Base-by-base conservation (phyloP, 129 eudicot genomes). In the Saposhnikovia divaricata region DNA sequence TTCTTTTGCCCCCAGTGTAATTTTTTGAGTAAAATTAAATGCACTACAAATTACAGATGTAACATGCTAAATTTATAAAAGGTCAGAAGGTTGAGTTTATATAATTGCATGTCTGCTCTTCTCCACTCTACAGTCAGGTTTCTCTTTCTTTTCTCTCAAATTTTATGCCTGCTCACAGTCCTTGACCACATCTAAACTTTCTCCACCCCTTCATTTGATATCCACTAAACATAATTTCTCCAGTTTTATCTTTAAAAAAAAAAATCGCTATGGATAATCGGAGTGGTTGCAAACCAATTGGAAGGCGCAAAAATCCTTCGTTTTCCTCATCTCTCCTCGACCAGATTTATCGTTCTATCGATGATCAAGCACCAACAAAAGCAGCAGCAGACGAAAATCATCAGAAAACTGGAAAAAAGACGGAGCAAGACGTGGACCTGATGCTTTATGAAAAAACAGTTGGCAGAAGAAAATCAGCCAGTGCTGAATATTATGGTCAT, bases 291-390 rank as follows among this genome's bases (percentile, higher is more conserved):
- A 61, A 10, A n/a, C 69, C 69, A 61, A 4, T 10, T 9, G 43
- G 42, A 18, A 78, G 78, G 68, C 78, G 73, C 73, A 68, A 86
- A 0, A 76, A 77, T 48, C 89, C 96, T 3, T 93, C 98, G n/a
- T 93, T 93, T 85, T 93, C 98, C 3, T 91, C 98, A 0, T 77
- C 91, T 0, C 88, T 93, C 37, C 98, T 93, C 72, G 98, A 93
- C 43, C 86, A 91, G 44, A 91, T 91, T 80, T 93, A 93, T 55
- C 92, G 92, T 11, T 93, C 98, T 2, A 91, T 93, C 37, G 69
- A 61, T 25, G 97, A 73, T 43, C 51, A 73, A 43, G 1, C 16
- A 4, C 37, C 51, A 42, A 6, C 31, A 59, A 2, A 9, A 6
- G 31, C 66, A 59, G 66, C 31, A 23, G 37, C 69, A 61, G 66